Evolutionary conservation across 768 basidiomycete species (phyloP), one percentile per base, ranked within the genome.

Genomic region (Mycena haematopus): DNA sequence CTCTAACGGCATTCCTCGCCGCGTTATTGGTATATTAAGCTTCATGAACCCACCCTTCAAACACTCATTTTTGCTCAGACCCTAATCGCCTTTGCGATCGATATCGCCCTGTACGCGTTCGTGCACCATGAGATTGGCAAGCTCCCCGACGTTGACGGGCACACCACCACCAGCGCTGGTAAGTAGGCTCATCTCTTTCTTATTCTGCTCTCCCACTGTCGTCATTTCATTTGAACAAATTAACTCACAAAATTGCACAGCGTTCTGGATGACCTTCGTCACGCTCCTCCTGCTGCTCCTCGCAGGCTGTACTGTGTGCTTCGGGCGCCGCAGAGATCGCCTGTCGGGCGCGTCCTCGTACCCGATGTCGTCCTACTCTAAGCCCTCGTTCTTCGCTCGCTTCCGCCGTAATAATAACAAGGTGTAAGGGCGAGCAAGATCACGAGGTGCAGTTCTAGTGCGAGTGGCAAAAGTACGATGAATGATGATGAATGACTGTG

Each of bases 181-280:
- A 67, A 22, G 46, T 14, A n/a, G n/a, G n/a, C n/a, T n/a, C n/a
- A n/a, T n/a, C n/a, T n/a, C n/a, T n/a, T n/a, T n/a, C n/a, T n/a
- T n/a, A n/a, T n/a, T n/a, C n/a, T n/a, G 6, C 14, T 63, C 81
- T 76, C 13, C 19, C 11, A 59, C 53, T 59, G 40, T 29, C 42
- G 36, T 24, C 31, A 42, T 42, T 38, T 38, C 15, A 42, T 42
- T 42, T 21, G 8, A n/a, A n/a, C n/a, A n/a, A n/a, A n/a, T 42
- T 6, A 42, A 45, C 19, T 44, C 9, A 17, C 44, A 19, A 4
- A 21, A 33, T 11, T 17, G 5, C 21, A 50, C 63, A 89, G 90
- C 83, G 9, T 91, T 92, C 73, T 92, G 91, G 91, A 72, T 92
- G 73, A 91, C 89, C 1, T 85, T 92, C 68, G 84, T 81, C 21